Evolutionary conservation across 176 grass and related monocot species (phyloP).

Genomic region (Musa acuminata): DNA sequence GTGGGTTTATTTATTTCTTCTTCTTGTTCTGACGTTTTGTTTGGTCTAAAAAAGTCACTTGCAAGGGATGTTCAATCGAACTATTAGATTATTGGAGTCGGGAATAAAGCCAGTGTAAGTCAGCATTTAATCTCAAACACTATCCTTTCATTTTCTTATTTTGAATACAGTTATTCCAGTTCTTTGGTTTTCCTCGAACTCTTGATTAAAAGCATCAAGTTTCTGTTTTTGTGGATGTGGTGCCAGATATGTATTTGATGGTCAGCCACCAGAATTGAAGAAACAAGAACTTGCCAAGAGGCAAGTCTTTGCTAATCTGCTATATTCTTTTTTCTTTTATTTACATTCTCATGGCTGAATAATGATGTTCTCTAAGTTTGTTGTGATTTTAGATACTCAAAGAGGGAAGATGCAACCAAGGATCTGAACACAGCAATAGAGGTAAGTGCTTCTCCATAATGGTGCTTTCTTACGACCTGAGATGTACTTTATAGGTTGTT

Average conservation of each 20-base stretch:
- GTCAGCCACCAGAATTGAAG: conserved; percentile 80
- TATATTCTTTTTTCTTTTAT: conserved; percentile 6
- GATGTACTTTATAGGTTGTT: neutral
- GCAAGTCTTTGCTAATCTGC: conserved; percentile 20
- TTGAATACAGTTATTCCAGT: conserved; percentile 9
- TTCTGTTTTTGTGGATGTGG: conserved; percentile 17
- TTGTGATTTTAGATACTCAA: conserved; percentile 52
- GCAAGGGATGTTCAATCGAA: conserved; percentile 81
- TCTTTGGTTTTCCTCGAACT: neutral
- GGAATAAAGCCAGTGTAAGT: conserved; percentile 97
- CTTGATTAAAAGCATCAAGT: neutral
- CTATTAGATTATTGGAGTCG: conserved; percentile 69
- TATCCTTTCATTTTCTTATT: conserved; percentile 15
- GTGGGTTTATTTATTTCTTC: conserved; percentile 6
- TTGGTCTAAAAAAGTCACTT: conserved; percentile 46
- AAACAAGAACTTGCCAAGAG: conserved; percentile 74
- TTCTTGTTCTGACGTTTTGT: neutral
- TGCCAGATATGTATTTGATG: conserved; percentile 92
- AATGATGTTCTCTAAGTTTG: conserved; percentile 10
- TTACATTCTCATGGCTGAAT: conserved; percentile 5
- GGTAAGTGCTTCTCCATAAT: conserved; percentile 31
- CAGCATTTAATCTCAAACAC: conserved; percentile 4
- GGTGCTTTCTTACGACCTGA: neutral
- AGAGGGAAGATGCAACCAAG: conserved; percentile 52
- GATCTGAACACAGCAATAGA: conserved; percentile 67